Percentiles rank a stretch among this genome's conserved stretches.
These are phyloP conservation scores for Cytospora chrysosperma DNA, from an alignment of 2,329 filamentous ascomycete species.

Conservation along the genomic window DNA sequence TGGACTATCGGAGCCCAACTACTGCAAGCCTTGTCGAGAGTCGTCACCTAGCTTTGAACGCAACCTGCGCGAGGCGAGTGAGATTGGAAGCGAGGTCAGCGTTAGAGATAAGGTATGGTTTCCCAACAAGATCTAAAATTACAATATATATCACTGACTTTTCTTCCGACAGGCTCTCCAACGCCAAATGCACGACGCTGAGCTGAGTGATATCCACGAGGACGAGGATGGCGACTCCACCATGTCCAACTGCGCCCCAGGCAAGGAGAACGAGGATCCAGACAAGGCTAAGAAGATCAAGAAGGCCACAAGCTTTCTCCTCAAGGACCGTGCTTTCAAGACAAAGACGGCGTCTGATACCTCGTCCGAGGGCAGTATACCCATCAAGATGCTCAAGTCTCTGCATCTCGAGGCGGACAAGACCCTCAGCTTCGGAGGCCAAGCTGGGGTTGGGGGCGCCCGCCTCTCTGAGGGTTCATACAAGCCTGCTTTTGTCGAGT, in stretches of 20 bases:
- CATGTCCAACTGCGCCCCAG: not conserved
- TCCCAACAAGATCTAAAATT: not conserved
- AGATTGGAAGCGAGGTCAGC: conserved; percentile 14
- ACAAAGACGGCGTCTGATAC: conserved; percentile 16
- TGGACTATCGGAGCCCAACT: conserved; percentile 17
- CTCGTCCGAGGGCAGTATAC: conserved; percentile 5
- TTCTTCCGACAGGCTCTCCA: conserved; percentile 12
- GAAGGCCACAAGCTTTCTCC: conserved; percentile 17
- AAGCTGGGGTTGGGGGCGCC: not conserved
- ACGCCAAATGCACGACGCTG: conserved; percentile 21
- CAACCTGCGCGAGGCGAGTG: conserved; percentile 22
- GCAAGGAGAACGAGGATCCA: conserved; percentile 20
- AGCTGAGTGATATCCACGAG: conserved; percentile 21
- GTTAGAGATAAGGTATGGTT: conserved; percentile 11
- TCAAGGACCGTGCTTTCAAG: conserved; percentile 15
- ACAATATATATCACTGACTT: not conserved
- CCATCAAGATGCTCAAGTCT: conserved; percentile 6
- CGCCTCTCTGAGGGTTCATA: conserved; percentile 12
- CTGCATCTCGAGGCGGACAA: conserved; percentile 12
- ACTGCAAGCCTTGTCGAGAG: conserved; percentile 23
- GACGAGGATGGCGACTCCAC: conserved; percentile 5
- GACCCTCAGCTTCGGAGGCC: not conserved
- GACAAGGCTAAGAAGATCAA: conserved; percentile 5
- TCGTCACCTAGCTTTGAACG: conserved; percentile 15
- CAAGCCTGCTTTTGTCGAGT: conserved; percentile 14